These are phyloP conservation scores for Claviceps sp. DNA, from an alignment of 2,329 filamentous ascomycete species.

Conservation along the genomic window DNA sequence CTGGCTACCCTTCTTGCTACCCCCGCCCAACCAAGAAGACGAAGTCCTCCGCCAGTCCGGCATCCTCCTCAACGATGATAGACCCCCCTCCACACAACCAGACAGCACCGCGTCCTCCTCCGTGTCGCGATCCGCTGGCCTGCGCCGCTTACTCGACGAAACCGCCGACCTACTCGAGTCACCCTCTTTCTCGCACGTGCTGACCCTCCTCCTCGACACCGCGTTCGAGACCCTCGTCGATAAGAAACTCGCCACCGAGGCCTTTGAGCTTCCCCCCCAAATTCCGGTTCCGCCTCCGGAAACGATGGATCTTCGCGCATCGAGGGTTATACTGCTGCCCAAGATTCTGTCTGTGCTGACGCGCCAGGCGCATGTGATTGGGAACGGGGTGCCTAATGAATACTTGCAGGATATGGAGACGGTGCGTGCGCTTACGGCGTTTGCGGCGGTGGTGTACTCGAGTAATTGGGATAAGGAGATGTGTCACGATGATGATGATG, in stretches of 20 bases:
- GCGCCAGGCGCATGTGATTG: conserved; percentile 80
- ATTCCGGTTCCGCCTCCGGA: conserved; percentile 30
- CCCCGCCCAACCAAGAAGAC: conserved; percentile 63
- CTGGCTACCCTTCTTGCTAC: conserved; percentile 79
- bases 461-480: conserved; percentile 68
- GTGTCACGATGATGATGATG: conserved; percentile 24
- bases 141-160: conserved; percentile 83
- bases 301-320: conserved; percentile 34
- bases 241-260: conserved; percentile 62
- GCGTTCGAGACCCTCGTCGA: conserved; percentile 78
- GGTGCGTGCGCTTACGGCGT: conserved; percentile 65
- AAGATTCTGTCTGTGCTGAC: conserved; percentile 83
- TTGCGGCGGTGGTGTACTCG: conserved; percentile 76
- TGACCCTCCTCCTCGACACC: conserved; percentile 74
- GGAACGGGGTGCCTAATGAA: conserved; percentile 60
- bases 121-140: conserved; percentile 38
- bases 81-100: conserved; percentile 13
- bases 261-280: conserved; percentile 48
- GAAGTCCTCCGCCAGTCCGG: conserved; percentile 78
- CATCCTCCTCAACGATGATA: conserved; percentile 47
- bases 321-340: conserved; percentile 60
- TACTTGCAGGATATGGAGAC: conserved; percentile 64
- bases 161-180: conserved; percentile 94
- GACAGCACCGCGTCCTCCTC: conserved; percentile 19
- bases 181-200: conserved; percentile 74